A percentile compares a stretch with the other conserved stretches of the same genome.
Evolutionary conservation across 2,329 filamentous ascomycete species (phyloP).

Genomic region (Aplosporella prunicola): DNA sequence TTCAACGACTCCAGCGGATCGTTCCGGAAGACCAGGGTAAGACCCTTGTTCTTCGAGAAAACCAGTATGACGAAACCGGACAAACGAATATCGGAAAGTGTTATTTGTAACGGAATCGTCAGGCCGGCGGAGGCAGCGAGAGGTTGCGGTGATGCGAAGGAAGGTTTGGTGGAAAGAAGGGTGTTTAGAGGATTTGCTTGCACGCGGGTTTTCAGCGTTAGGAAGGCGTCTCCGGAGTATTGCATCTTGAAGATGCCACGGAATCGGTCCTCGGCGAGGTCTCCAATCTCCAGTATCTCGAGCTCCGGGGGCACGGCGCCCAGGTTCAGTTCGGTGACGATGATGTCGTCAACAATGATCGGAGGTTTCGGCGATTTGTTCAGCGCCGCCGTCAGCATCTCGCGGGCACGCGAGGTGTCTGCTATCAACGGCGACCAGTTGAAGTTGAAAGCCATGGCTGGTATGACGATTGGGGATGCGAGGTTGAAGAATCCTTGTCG

Average conservation of each 20-base stretch:
- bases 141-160: slow-evolving; percentile 86
- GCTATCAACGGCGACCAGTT: slow-evolving; percentile 99
- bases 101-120: slow-evolving; percentile 96
- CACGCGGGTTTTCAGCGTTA: slow-evolving; percentile 91
- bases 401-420: slow-evolving; percentile 82
- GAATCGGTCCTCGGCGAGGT: slow-evolving; percentile 93
- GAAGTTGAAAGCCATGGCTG: slow-evolving; percentile 97
- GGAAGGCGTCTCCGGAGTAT: slow-evolving; percentile 87
- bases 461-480: slow-evolving; percentile 4
- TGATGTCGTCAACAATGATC: slow-evolving; percentile 98
- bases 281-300: slow-evolving; percentile 95
- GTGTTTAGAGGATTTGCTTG: slow-evolving; percentile 98
- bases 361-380: slow-evolving; percentile 98
- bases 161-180: slow-evolving; percentile 81
- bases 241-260: slow-evolving; percentile 99
- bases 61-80: slow-evolving; percentile 97
- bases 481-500: slow-evolving; percentile 1
- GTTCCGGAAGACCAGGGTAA: slow-evolving; percentile 95
- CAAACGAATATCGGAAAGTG: slow-evolving; percentile 86
- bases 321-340: slow-evolving; percentile 95
- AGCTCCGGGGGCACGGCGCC: slow-evolving; percentile 89
- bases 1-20: slow-evolving; percentile 96
- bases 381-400: slow-evolving; percentile 86
- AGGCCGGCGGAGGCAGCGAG: slow-evolving; percentile 83
- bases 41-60: slow-evolving; percentile 92